These are phyloP conservation scores for Yamadazyma atlantica DNA, from an alignment of 1,139 yeast genomes.

Conservation along the genomic window DNA sequence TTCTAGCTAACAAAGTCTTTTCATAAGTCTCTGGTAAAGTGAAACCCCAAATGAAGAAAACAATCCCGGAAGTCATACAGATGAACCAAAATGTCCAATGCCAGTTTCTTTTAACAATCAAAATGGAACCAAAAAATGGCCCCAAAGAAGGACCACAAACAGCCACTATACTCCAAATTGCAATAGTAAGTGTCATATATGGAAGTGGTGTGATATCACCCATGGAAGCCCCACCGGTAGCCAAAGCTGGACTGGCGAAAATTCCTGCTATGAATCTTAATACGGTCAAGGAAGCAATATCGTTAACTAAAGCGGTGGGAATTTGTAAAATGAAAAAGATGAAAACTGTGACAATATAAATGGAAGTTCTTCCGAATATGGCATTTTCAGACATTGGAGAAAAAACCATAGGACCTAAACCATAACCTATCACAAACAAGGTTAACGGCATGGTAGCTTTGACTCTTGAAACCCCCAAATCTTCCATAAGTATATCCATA, in stretches of 20 bases:
- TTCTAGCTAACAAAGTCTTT: constrained; percentile 42
- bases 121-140: constrained; percentile 30
- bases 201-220: constrained; percentile 26
- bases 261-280: constrained; percentile 33
- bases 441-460: constrained; percentile 44
- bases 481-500: constrained; percentile 33
- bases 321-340: constrained; percentile 33
- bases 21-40: constrained; percentile 53
- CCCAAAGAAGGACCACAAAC: constrained; percentile 33
- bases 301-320: constrained; percentile 28
- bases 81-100: constrained; percentile 48
- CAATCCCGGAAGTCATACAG: constrained; percentile 32
- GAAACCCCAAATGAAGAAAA: constrained; percentile 29
- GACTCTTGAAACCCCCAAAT: constrained; percentile 41
- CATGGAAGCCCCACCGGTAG: constrained; percentile 38
- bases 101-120: constrained; percentile 30
- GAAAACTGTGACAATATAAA: constrained; percentile 31
- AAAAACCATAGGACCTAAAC: constrained; percentile 53
- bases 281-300: constrained; percentile 30
- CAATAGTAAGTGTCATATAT: constrained; percentile 27
- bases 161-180: constrained; percentile 28
- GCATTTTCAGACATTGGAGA: constrained; percentile 53
- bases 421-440: constrained; percentile 50
- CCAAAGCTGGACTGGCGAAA: constrained; percentile 35
- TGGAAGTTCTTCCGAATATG: constrained; percentile 52